phyloP scores from a whole-genome alignment of 495 filamentous ascomycete species.

The Wilcoxina mikolae region DNA sequence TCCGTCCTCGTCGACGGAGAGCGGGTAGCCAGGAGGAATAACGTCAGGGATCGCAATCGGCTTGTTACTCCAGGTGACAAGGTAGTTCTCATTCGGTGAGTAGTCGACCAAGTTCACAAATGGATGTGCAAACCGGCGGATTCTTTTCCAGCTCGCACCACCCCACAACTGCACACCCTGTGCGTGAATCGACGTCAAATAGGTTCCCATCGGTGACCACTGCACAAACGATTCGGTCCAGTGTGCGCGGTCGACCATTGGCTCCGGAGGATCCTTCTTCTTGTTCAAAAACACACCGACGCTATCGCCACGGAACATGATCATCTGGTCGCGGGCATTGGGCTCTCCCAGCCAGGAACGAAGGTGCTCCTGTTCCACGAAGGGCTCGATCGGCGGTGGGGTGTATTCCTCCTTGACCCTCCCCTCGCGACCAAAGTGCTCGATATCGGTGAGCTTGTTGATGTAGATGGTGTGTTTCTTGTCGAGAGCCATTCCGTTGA shows the following conservation, averaged over 20 bases:
- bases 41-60: conserved; percentile 80
- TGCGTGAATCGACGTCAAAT: conserved; percentile 79
- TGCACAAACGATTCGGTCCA: conserved; percentile 97
- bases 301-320: conserved; percentile 74
- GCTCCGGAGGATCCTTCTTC: conserved; percentile 78
- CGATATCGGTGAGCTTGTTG: conserved; percentile 96
- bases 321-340: conserved; percentile 81
- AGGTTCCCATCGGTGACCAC: conserved; percentile 93
- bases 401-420: conserved; percentile 80
- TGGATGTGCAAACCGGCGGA: conserved; percentile 85
- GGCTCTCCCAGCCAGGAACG: conserved; percentile 80
- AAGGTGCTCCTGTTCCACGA: conserved; percentile 84
- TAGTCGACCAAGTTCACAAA: conserved; percentile 92
- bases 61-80: conserved; percentile 90
- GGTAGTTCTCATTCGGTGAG: conserved; percentile 80
- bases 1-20: conserved; percentile 84
- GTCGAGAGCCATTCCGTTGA: conserved; percentile 73
- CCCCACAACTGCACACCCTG: conserved; percentile 97
- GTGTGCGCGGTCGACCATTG: conserved; percentile 72
- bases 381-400: conserved; percentile 59
- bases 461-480: conserved; percentile 88
- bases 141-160: conserved; percentile 70
- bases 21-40: conserved; percentile 48
- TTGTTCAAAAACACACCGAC: conserved; percentile 97
- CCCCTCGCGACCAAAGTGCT: conserved; percentile 87